A percentile compares a stretch with the other conserved stretches of the same genome.
Conservation (phyloP, 306 rosid genomes). For the Astragalus membranaceus region DNA sequence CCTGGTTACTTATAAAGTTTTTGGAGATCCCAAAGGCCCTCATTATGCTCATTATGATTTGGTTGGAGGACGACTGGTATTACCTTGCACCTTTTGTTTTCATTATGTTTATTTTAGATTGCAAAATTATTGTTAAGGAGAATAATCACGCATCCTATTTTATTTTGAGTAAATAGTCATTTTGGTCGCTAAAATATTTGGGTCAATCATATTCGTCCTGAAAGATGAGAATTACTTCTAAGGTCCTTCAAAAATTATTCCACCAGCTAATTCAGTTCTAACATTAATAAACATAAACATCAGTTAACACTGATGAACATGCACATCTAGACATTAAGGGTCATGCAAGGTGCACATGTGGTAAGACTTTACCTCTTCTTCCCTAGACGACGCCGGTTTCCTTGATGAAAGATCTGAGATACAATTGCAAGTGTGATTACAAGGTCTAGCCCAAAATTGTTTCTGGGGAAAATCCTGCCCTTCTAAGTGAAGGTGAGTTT, state of each 20-base stretch:
- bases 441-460: not conserved
- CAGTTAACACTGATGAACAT: not conserved
- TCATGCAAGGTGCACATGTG: not conserved
- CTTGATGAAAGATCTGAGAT: not conserved
- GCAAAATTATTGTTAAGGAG: not conserved
- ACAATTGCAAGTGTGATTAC: not conserved
- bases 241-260: not conserved
- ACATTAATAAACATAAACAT: not conserved
- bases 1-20: constrained; percentile 63
- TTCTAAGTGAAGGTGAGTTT: not conserved
- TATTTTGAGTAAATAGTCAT: not conserved
- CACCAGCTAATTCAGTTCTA: not conserved
- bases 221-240: not conserved
- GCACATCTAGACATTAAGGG: not conserved
- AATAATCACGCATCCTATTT: not conserved
- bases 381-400: not conserved
- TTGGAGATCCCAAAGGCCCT: constrained; percentile 80
- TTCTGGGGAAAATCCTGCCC: not conserved
- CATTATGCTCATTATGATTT: constrained; percentile 99
- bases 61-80: constrained; percentile 95
- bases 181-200: not conserved
- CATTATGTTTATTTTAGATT: not conserved
- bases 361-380: not conserved
- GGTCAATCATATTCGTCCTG: not conserved
- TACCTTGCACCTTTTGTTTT: constrained; percentile 4